Base-by-base conservation (phyloP, 2,329 filamentous ascomycete species). In the Cytospora piceicola region DNA sequence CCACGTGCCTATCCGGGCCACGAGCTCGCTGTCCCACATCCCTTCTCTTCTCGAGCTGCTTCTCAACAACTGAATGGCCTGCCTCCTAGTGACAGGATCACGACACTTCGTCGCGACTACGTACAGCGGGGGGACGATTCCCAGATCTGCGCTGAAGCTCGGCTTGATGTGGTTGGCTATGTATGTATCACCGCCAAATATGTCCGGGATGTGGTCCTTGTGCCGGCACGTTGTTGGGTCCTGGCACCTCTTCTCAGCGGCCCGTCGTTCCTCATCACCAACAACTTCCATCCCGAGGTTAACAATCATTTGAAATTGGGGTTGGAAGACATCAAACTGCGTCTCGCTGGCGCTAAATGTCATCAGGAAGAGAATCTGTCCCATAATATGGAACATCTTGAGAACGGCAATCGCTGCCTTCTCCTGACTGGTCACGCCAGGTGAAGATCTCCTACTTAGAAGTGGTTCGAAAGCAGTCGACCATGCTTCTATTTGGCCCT, bases 91-190 rank as follows among this genome's bases (percentile, higher is more conserved):
- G 1, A 77, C 70, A 0, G 83, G 81, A 67, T 89, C 83, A 14
- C 87, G 82, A 71, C 88, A 90, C 72, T 89, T 89, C 8, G 85
- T 89, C 8, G 85, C 88, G n/a, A 88, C 84, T 6, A 89, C 82
- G 69, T 87, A 90, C 0, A 91, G 79, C 0, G 87, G 86, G 4
- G 87, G 84, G 5, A 91, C 81, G 63, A 91, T 85, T 22, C 88
- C 88, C 14, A 88, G 75, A 59, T 89, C 86, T 29, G 88, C 83
- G 53, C 85, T 87, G 73, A 90, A 90, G 69, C 83, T 85, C 1
- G 85, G 83, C 72, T 85, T 87, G 71, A 87, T 83, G 69, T 87
- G 84, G 36, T 74, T 75, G 0, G 83, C 77, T 8, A 77, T 77
- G 65, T 81, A 82, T 36, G 78, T 77, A 53, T 79, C 77, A 11